Base-by-base conservation (phyloP, 2,329 filamentous ascomycete genomes). In the Pseudogymnoascus pannorum region DNA sequence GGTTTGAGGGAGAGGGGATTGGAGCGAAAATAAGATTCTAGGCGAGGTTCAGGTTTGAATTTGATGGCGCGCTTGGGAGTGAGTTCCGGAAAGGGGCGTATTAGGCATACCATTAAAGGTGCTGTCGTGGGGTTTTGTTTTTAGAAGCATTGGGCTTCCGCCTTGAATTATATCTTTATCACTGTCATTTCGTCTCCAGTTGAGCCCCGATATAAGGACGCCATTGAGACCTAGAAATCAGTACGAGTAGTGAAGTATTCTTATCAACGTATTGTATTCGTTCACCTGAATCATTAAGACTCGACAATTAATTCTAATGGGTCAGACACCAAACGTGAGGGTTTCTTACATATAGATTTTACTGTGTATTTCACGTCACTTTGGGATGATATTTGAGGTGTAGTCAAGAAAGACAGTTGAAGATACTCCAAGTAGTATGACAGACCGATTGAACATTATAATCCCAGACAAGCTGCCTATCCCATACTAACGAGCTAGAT, bases 1-100 rank as follows among this genome's bases (percentile, higher is more conserved):
- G 87, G 78, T 92, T 90, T 69, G 75, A 78, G 33, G 88, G 89
- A 0, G 79, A 78, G 64, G 87, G 87, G 0, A 89, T 93, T 65
- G 87, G 86, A 11, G 88, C 89, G 3, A 83, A 79, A 67, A 79
- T 89, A 26, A 75, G 77, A 59, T 68, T 83, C 48, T 85, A 69
- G 75, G 33, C 5, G 14, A 16, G 20, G 14, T 11, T 5, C 2
- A 14, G 12, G 31, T 24, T 38, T 58, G 12, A 58, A 58, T 38
- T 26, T 6, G 57, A 58, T 20, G 48, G 48, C 26, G 48, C 48
- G 48, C 14, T 8, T 31, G 5, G 48, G 16, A 33, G 48, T 4
- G 16, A 18, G 20, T 54, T 29, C 16, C 33, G 48, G 2, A 8
- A 31, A 54, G 5, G 31, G 48, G 26, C 48, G 48, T 31, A 54